phyloP scores from a whole-genome alignment of 2,329 filamentous ascomycete genomes.

The Paraphoma chrysanthemicola region DNA sequence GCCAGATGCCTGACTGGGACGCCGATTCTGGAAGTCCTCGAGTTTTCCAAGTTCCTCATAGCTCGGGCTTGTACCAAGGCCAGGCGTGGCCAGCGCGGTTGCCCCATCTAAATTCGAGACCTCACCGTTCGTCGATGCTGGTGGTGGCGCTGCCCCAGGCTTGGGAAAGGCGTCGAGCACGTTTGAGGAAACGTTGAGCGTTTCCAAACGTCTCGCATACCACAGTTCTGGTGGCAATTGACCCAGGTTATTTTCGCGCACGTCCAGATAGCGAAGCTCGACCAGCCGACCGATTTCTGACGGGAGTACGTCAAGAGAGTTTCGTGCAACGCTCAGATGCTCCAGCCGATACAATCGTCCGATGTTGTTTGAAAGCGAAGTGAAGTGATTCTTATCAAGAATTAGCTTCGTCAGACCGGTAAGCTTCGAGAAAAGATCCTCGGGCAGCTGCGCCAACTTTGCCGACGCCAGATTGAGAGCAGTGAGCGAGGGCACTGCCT shows the following conservation, averaged over 20 bases:
- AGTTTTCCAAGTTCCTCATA: slow-evolving; percentile 77
- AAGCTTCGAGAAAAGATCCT: slow-evolving; percentile 87
- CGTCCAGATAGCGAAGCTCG: slow-evolving; percentile 84
- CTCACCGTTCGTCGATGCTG: slow-evolving; percentile 33
- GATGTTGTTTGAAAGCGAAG: slow-evolving; percentile 84
- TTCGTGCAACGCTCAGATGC: slow-evolving; percentile 92
- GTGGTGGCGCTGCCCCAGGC: slow-evolving; percentile 73
- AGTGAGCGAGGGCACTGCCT: slow-evolving; percentile 80
- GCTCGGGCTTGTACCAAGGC: slow-evolving; percentile 64
- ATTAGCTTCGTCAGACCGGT: slow-evolving; percentile 86
- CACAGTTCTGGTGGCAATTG: slow-evolving; percentile 92
- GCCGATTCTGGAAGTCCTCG: slow-evolving; percentile 69
- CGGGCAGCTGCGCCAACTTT: slow-evolving; percentile 85
- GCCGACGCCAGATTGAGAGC: slow-evolving; percentile 88
- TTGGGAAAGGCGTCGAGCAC: slow-evolving; percentile 91
- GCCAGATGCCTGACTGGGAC: slow-evolving; percentile 85
- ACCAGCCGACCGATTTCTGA: slow-evolving; percentile 85
- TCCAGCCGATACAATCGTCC: slow-evolving; percentile 84
- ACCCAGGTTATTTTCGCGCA: slow-evolving; percentile 91
- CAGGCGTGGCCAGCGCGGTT: slow-evolving; percentile 54
- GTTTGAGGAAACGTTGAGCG: slow-evolving; percentile 93
- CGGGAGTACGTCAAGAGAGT: slow-evolving; percentile 83
- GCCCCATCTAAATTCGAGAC: slow-evolving; percentile 48
- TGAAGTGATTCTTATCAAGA: slow-evolving; percentile 94
- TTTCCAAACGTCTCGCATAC: slow-evolving; percentile 90